phyloP scores from a whole-genome alignment of 2,329 filamentous ascomycete species.

The Trichoderma arundinaceum region DNA sequence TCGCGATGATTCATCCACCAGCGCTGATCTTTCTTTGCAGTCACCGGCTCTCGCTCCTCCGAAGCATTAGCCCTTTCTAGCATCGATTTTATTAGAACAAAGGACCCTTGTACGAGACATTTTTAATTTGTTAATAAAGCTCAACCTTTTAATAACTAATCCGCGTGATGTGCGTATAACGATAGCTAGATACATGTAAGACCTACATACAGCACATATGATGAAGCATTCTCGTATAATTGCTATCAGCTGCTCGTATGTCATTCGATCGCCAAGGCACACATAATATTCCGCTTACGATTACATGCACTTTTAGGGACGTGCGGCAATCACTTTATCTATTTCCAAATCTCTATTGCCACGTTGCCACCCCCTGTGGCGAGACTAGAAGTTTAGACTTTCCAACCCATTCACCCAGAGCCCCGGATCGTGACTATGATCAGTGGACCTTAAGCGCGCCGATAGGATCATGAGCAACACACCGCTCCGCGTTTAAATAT shows the following conservation, averaged over 20 bases:
- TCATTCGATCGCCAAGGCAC: background rate
- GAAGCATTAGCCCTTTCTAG: background rate
- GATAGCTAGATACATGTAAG: background rate
- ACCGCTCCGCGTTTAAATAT: background rate
- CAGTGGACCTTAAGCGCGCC: slow-evolving; percentile 2
- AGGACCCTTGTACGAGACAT: too few relatives aligned
- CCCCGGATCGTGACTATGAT: background rate
- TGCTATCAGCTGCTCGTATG: background rate
- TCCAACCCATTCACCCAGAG: background rate
- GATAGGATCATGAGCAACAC: background rate
- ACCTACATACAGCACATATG: background rate
- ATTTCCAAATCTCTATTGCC: background rate
- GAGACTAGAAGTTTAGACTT: slow-evolving; percentile 1
- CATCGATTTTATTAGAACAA: background rate
- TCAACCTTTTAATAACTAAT: background rate
- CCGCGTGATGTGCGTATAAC: background rate
- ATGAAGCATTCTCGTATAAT: background rate
- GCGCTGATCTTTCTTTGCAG: background rate
- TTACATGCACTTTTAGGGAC: background rate
- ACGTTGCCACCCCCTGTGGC: slow-evolving; percentile 17
- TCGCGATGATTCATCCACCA: too few relatives aligned
- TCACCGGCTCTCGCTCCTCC: background rate
- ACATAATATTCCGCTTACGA: slow-evolving; percentile 3
- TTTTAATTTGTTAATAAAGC: background rate
- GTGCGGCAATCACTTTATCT: slow-evolving; percentile 2